Percentiles rank a stretch among this genome's conserved stretches.
Conservation (phyloP, 176 grass and related monocot species). For the Phragmites australis region DNA sequence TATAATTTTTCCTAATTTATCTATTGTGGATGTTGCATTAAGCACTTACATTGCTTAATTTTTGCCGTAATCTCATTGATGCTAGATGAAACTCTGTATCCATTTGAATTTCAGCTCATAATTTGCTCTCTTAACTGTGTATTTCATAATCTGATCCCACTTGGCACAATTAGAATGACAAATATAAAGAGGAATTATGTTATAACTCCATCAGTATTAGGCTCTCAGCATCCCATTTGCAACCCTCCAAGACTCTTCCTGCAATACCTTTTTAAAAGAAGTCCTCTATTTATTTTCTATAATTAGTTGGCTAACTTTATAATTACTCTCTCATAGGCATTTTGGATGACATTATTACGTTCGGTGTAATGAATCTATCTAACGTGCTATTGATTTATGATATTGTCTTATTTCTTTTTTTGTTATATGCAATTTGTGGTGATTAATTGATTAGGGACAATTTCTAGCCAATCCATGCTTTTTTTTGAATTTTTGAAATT, state of each 20-base stretch:
- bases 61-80: background rate
- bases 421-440: no score
- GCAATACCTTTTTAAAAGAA: background rate
- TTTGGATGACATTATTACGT: no score
- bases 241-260: background rate
- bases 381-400: no score
- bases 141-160: background rate
- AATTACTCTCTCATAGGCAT: constrained; percentile 10
- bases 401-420: no score
- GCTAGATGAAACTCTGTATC: background rate
- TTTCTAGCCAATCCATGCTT: no score
- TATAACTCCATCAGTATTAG: background rate
- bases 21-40: background rate
- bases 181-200: background rate
- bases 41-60: background rate
- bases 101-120: background rate
- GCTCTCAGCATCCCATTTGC: background rate
- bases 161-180: background rate
- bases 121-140: background rate
- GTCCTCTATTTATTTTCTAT: background rate
- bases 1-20: background rate
- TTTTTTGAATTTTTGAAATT: no score
- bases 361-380: no score
- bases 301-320: background rate
- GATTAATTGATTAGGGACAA: no score